These are phyloP conservation scores for Hyaloscypha bicolor DNA, from an alignment of 495 filamentous ascomycete species.

Conservation along the genomic window DNA sequence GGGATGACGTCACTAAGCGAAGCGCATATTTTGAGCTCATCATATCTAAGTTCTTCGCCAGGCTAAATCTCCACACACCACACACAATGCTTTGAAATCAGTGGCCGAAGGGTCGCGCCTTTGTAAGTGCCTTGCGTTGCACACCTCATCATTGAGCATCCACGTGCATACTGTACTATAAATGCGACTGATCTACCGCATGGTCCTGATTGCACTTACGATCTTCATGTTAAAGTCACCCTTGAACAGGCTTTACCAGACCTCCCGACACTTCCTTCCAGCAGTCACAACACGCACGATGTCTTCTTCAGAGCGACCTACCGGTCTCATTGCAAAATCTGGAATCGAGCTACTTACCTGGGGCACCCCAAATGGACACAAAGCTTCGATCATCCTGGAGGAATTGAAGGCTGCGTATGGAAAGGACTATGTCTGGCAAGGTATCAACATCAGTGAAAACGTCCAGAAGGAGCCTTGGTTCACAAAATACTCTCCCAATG, in stretches of 20 bases:
- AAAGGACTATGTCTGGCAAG: constrained; percentile 59
- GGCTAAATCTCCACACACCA: not conserved
- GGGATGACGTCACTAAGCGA: not conserved
- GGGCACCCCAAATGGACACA: constrained; percentile 54
- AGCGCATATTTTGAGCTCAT: not conserved
- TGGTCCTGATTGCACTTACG: not conserved
- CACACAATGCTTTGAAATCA: not conserved
- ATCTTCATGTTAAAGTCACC: constrained; percentile 25
- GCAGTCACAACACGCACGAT: constrained; percentile 26
- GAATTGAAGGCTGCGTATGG: constrained; percentile 64
- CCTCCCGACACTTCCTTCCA: constrained; percentile 23
- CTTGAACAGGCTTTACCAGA: constrained; percentile 25
- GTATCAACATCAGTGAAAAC: constrained; percentile 71
- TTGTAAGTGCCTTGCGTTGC: not conserved
- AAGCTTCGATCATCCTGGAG: constrained; percentile 80
- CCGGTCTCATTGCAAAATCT: constrained; percentile 54
- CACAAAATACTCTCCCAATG: constrained; percentile 76
- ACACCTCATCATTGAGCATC: not conserved
- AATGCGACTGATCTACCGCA: constrained; percentile 18
- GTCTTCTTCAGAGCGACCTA: constrained; percentile 39
- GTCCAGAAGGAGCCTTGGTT: constrained; percentile 74
- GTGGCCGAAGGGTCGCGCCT: not conserved
- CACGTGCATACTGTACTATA: not conserved
- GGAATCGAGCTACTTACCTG: constrained; percentile 60
- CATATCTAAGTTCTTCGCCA: not conserved